Evolutionary conservation across 352 stramenopile genomes (phyloP).

Genomic region (Pythium rhizo-oryzae): DNA sequence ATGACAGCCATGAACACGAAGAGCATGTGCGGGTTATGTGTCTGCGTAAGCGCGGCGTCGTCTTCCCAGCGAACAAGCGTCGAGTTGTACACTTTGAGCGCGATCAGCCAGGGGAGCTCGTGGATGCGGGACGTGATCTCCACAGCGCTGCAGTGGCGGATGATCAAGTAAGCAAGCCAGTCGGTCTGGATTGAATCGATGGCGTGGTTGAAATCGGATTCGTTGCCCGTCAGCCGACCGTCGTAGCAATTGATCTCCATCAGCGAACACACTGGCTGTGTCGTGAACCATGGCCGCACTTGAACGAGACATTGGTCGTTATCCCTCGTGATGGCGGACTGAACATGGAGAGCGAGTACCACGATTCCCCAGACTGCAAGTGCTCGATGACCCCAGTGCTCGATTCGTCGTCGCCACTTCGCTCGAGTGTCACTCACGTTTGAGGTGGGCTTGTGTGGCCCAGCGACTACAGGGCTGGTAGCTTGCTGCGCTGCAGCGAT

Average conservation of each 20-base stretch:
- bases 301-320: slow-evolving; percentile 27
- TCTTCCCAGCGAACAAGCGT: slow-evolving; percentile 24
- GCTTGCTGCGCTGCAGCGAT: not conserved
- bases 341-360: slow-evolving; percentile 23
- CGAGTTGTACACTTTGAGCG: slow-evolving; percentile 32
- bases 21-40: slow-evolving; percentile 12
- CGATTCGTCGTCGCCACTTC: not conserved
- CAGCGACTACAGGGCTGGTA: not conserved
- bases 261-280: slow-evolving; percentile 27
- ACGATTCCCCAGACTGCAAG: slow-evolving; percentile 29
- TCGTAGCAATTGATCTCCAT: slow-evolving; percentile 34
- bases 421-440: not conserved
- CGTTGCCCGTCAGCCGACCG: slow-evolving; percentile 11
- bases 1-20: slow-evolving; percentile 20
- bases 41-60: slow-evolving; percentile 25
- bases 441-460: not conserved
- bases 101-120: slow-evolving; percentile 21
- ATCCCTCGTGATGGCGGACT: slow-evolving; percentile 5
- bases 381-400: slow-evolving; percentile 11
- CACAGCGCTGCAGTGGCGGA: slow-evolving; percentile 23
- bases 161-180: slow-evolving; percentile 27
- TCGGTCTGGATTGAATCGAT: slow-evolving; percentile 22
- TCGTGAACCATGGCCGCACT: slow-evolving; percentile 33
- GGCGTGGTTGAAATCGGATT: slow-evolving; percentile 20
- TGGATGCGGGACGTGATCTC: slow-evolving; percentile 27